A percentile compares a stretch with the other conserved stretches of the same genome.
phyloP scores from a whole-genome alignment of 305 asterid genomes.

The Fraxinus nigra region DNA sequence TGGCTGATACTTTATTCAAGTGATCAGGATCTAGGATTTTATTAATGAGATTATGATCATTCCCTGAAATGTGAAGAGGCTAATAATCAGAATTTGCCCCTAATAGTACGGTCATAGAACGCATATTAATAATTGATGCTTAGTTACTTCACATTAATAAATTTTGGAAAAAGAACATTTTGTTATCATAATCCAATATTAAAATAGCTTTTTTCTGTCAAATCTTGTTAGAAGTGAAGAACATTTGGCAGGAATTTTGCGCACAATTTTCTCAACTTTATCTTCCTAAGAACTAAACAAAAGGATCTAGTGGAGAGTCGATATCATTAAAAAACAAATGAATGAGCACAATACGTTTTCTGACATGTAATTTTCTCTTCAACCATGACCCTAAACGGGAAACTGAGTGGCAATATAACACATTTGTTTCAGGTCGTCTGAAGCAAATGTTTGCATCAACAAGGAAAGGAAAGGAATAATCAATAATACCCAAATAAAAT shows the following conservation, averaged over 20 bases:
- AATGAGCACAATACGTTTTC: not conserved
- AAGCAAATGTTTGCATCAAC: not conserved
- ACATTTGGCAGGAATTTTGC: not conserved
- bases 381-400: not conserved
- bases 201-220: not conserved
- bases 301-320: not conserved
- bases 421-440: not conserved
- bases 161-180: not conserved
- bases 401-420: not conserved
- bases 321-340: not conserved
- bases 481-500: not conserved
- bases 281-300: not conserved
- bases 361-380: not conserved
- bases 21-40: slow-evolving; percentile 64
- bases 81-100: not conserved
- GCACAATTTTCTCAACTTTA: not conserved
- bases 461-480: not conserved
- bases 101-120: not conserved
- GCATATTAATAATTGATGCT: not conserved
- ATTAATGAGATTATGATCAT: slow-evolving; percentile 45
- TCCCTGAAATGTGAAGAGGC: slow-evolving; percentile 54
- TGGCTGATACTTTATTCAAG: slow-evolving; percentile 50
- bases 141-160: not conserved
- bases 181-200: not conserved
- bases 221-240: not conserved